Conservation (phyloP, 352 stramenopile genomes). For the Phytophthora meadii region DNA sequence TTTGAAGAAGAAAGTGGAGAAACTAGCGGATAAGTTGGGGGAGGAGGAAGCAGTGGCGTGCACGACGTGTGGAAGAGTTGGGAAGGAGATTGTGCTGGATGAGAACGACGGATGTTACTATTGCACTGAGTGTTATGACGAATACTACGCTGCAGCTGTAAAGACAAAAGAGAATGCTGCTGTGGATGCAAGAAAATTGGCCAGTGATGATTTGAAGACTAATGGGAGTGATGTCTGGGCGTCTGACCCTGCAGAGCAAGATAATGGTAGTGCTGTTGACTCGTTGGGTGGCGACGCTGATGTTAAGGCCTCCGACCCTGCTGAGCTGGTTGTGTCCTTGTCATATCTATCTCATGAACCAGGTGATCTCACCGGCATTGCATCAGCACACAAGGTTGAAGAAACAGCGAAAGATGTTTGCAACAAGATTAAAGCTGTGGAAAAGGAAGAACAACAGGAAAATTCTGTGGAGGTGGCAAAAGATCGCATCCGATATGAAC, state of each 20-base stretch:
- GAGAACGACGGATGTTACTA: constrained; percentile 73
- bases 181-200: background rate
- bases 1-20: constrained; percentile 15
- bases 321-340: background rate
- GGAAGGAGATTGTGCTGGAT: constrained; percentile 55
- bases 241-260: background rate
- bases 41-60: constrained; percentile 25
- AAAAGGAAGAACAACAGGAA: background rate
- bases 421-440: background rate
- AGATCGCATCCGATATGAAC: constrained; percentile 31
- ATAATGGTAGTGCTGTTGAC: constrained; percentile 4
- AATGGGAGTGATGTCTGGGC: background rate
- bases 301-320: background rate
- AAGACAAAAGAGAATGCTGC: background rate
- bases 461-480: background rate
- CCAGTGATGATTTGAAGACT: background rate
- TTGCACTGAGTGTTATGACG: constrained; percentile 70
- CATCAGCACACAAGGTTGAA: background rate
- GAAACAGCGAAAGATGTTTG: background rate
- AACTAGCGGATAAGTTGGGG: constrained; percentile 20
- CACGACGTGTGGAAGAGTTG: constrained; percentile 53
- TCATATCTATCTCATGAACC: constrained; percentile 1
- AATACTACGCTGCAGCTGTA: constrained; percentile 58
- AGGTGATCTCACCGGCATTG: background rate
- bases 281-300: background rate